Conservation (phyloP, 2,329 filamentous ascomycete genomes). For the Fusarium sp. region DNA sequence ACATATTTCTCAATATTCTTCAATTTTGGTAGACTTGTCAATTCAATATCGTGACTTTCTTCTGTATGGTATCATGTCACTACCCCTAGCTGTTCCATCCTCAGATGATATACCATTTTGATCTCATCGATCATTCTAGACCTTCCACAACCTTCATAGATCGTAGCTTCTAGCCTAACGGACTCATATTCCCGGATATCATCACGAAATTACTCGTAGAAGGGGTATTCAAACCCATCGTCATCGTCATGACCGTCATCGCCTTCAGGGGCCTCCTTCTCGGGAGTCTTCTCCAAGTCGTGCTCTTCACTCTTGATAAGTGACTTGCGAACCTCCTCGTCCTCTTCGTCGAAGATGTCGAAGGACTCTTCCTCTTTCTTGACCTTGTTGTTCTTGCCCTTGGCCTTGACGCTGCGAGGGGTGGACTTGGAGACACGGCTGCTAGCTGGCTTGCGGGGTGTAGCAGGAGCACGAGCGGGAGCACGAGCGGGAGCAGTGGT, state of each 20-base stretch:
- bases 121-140: constrained; percentile 1
- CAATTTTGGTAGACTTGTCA: neutral
- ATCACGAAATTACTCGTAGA: constrained; percentile 5
- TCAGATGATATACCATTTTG: constrained; percentile 15
- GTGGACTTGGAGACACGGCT: constrained; percentile 53
- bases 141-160: neutral
- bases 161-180: neutral
- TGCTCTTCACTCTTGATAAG: constrained; percentile 36
- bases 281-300: constrained; percentile 36
- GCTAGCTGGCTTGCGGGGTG: constrained; percentile 43
- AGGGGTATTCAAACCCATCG: constrained; percentile 12
- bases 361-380: constrained; percentile 43
- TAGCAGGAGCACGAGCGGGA: constrained; percentile 12
- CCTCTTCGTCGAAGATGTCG: constrained; percentile 21
- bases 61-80: constrained; percentile 14
- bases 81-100: constrained; percentile 11
- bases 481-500: constrained; percentile 21
- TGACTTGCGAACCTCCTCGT: constrained; percentile 31
- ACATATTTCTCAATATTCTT: neutral
- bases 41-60: constrained; percentile 17
- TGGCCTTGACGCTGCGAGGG: constrained; percentile 42
- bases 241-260: constrained; percentile 11
- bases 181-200: too few species aligned
- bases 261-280: constrained; percentile 19
- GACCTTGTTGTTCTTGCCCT: constrained; percentile 35